A percentile compares a stretch with the other conserved stretches of the same genome.
Conservation (phyloP, 2,329 filamentous ascomycete species). For the Penicillium psychrosexuale region DNA sequence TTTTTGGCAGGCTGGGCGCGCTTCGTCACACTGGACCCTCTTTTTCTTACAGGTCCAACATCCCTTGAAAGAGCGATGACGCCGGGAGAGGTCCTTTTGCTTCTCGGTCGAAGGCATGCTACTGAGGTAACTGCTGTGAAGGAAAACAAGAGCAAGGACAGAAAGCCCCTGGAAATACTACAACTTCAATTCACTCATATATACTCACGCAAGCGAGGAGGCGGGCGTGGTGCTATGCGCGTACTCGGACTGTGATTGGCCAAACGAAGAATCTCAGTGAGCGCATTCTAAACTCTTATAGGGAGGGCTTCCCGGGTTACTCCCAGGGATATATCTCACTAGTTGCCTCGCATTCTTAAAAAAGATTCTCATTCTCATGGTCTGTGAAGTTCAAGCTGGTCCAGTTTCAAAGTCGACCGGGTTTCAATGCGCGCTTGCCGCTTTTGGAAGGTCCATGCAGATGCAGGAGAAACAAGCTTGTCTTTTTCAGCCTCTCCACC, state of each 20-base stretch:
- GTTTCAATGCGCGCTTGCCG: slow-evolving; percentile 2
- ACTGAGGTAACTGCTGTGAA: background rate
- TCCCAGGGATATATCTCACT: slow-evolving; percentile 6
- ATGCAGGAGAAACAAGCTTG: slow-evolving; percentile 13
- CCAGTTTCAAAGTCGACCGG: background rate
- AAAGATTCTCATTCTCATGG: background rate
- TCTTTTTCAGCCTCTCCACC: background rate
- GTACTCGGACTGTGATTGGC: slow-evolving; percentile 18
- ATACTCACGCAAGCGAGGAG: slow-evolving; percentile 7
- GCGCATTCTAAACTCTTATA: slow-evolving; percentile 15
- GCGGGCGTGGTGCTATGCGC: slow-evolving; percentile 1
- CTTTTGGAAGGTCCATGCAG: slow-evolving; percentile 20
- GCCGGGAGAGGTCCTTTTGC: slow-evolving; percentile 10
- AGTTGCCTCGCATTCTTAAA: slow-evolving; percentile 16
- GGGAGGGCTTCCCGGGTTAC: slow-evolving; percentile 12
- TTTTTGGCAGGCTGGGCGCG: slow-evolving; percentile 16
- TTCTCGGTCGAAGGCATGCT: slow-evolving; percentile 12
- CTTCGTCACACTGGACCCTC: slow-evolving; percentile 24
- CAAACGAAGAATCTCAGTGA: slow-evolving; percentile 22
- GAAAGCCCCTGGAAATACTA: background rate
- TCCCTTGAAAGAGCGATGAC: slow-evolving; percentile 24
- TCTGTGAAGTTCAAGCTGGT: background rate
- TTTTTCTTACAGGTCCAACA: slow-evolving; percentile 26
- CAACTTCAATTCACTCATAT: slow-evolving; percentile 12
- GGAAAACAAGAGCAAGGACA: background rate